Conservation (phyloP, 768 basidiomycete species). For the Naganishia randhawae region DNA sequence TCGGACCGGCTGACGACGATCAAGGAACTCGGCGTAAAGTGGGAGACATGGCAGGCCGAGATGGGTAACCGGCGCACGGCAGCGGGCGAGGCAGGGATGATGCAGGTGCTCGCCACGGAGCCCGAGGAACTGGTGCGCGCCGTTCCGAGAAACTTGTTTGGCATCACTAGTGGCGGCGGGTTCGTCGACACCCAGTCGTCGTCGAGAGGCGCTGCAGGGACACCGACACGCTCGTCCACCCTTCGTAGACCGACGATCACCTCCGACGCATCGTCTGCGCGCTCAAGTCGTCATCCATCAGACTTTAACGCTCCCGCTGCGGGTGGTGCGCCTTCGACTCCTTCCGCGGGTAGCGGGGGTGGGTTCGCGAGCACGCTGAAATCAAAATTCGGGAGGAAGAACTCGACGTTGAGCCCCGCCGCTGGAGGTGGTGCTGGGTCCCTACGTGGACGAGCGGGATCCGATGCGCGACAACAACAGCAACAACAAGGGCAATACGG, state of each 20-base stretch:
- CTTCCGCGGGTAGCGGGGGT: neutral
- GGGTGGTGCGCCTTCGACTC: no score
- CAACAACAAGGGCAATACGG: no score
- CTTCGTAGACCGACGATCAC: constrained; percentile 15
- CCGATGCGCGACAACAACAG: neutral
- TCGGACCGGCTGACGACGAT: constrained; percentile 40
- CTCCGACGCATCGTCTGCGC: constrained; percentile 10
- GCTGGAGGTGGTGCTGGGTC: neutral
- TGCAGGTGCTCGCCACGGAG: constrained; percentile 45
- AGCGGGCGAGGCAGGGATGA: constrained; percentile 43
- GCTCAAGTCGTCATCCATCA: neutral
- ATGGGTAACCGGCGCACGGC: constrained; percentile 42
- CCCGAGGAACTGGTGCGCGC: constrained; percentile 44
- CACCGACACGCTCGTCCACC: constrained; percentile 8
- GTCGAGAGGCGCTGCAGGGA: constrained; percentile 4
- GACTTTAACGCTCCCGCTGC: neutral
- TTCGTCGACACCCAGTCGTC: neutral
- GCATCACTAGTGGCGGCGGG: constrained; percentile 2
- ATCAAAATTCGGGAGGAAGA: constrained; percentile 32
- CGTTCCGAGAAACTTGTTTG: constrained; percentile 38
- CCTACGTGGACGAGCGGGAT: neutral
- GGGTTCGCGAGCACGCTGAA: constrained; percentile 31
- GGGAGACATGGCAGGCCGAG: constrained; percentile 47
- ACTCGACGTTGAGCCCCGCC: neutral
- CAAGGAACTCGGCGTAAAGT: constrained; percentile 49